phyloP scores from a whole-genome alignment of 225 moss, liverwort and hornwort species.

The Antitrichia curtipendula region DNA sequence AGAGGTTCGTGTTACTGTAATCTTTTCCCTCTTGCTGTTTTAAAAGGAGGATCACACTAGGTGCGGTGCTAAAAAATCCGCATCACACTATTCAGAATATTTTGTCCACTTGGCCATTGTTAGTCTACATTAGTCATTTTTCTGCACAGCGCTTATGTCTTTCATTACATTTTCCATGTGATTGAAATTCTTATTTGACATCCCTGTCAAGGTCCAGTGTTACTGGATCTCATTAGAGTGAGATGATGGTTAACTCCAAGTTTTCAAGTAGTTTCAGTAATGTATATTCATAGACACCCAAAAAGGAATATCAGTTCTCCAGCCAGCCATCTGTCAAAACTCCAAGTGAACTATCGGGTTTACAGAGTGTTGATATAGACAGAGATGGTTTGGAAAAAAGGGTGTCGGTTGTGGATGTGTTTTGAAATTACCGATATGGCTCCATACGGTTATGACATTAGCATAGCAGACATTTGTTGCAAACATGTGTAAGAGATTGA shows the following conservation, averaged over 20 bases:
- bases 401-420: not conserved
- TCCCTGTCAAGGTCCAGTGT: not conserved
- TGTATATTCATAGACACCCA: not conserved
- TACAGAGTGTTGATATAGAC: not conserved
- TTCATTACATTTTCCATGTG: not conserved
- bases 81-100: not conserved
- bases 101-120: not conserved
- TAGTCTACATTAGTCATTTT: not conserved
- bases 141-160: not conserved
- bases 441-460: not conserved
- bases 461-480: not conserved
- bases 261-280: not conserved
- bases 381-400: not conserved
- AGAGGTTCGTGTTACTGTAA: not conserved
- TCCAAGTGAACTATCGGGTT: not conserved
- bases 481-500: not conserved
- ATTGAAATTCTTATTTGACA: too few relatives aligned
- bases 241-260: not conserved
- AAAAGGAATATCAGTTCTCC: not conserved
- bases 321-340: not conserved
- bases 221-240: not conserved
- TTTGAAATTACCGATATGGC: not conserved
- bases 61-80: not conserved
- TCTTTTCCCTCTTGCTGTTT: not conserved
- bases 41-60: not conserved